Evolutionary conservation across 495 filamentous ascomycete species (phyloP).

Genomic region (Chaetomium cochliodes): DNA sequence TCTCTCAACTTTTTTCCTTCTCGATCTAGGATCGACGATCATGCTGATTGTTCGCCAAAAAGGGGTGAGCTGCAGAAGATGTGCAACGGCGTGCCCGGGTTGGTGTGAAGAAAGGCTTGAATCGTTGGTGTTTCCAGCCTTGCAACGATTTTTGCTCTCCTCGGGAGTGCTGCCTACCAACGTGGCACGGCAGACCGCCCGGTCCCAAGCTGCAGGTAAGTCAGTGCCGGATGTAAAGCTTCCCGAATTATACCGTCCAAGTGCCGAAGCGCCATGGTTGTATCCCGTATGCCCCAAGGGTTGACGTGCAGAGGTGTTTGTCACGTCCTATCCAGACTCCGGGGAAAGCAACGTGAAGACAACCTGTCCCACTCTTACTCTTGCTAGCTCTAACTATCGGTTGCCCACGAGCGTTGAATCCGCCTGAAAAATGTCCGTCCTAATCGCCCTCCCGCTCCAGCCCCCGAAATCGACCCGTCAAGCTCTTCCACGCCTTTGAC

Average conservation of each 20-base stretch:
- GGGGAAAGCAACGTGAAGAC: too few relatives aligned
- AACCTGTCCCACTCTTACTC: too few relatives aligned
- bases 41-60: neutral
- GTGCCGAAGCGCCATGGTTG: neutral
- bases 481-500: too few relatives aligned
- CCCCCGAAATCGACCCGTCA: too few relatives aligned
- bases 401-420: too few relatives aligned
- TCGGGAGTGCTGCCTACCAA: neutral
- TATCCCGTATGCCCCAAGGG: too few relatives aligned
- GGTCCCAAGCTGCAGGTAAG: neutral
- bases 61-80: neutral
- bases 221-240: neutral
- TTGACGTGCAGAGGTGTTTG: too few relatives aligned
- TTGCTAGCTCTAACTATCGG: too few relatives aligned
- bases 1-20: neutral
- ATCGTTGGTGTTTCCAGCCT: neutral
- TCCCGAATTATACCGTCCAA: neutral
- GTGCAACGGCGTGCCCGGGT: neutral
- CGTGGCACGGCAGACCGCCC: neutral
- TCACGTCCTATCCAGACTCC: too few relatives aligned
- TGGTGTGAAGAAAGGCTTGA: neutral
- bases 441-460: too few relatives aligned
- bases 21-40: slow-evolving; percentile 6
- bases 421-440: too few relatives aligned
- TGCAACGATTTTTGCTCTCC: neutral